Percentiles rank a stretch among this genome's conserved stretches.
These are phyloP conservation scores for Gymnopilus junonius DNA, from an alignment of 768 basidiomycete genomes.

Conservation along the genomic window DNA sequence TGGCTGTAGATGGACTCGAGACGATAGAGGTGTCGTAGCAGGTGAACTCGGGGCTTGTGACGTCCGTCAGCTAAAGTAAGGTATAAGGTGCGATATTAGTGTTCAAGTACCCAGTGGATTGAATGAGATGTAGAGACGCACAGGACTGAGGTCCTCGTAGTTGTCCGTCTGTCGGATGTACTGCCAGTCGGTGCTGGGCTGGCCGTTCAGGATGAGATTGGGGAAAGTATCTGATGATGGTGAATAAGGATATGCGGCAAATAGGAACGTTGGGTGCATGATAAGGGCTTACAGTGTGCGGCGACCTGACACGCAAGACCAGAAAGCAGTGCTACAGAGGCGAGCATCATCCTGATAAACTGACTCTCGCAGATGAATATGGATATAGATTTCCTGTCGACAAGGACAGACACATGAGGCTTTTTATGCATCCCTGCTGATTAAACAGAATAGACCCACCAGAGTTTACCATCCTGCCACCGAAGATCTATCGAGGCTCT, in stretches of 20 bases:
- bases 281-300: neutral
- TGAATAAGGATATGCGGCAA: neutral
- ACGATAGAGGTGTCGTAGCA: slow-evolving; percentile 46
- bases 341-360: neutral
- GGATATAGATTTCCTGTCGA: neutral
- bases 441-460: too few relatives aligned
- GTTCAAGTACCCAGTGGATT: neutral
- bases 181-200: slow-evolving; percentile 39
- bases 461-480: too few relatives aligned
- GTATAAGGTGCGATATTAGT: too few relatives aligned
- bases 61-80: slow-evolving; percentile 43
- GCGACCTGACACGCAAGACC: slow-evolving; percentile 2
- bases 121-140: slow-evolving; percentile 16
- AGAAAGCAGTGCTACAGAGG: neutral
- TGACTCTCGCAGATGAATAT: neutral
- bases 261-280: neutral
- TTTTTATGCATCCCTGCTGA: neutral
- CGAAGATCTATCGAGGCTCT: slow-evolving; percentile 1
- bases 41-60: slow-evolving; percentile 46
- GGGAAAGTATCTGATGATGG: slow-evolving; percentile 44
- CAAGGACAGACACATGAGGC: neutral
- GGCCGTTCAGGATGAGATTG: slow-evolving; percentile 42
- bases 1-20: slow-evolving; percentile 44
- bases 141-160: slow-evolving; percentile 41
- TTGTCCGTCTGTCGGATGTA: slow-evolving; percentile 51